A percentile compares a stretch with the other conserved stretches of the same genome.
phyloP scores from a whole-genome alignment of 371 early-diverging fungal genomes.

The Rhizopus stolonifer region DNA sequence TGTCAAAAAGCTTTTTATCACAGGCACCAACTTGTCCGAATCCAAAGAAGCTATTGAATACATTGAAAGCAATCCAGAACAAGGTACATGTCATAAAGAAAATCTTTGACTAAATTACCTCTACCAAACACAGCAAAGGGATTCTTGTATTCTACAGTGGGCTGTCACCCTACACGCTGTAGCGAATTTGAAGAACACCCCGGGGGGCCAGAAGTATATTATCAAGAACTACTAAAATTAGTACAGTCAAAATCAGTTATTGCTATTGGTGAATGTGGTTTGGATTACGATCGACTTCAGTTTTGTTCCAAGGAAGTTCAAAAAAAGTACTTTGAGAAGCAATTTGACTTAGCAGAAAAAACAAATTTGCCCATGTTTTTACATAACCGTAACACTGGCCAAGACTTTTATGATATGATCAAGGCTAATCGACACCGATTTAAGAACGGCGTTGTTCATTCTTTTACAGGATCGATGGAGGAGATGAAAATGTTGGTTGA shows the following conservation, averaged over 20 bases:
- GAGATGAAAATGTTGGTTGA: slow-evolving; percentile 73
- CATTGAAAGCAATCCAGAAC: slow-evolving; percentile 36
- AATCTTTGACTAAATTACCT: background rate
- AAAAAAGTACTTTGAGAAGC: slow-evolving; percentile 71
- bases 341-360: slow-evolving; percentile 80
- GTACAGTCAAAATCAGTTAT: slow-evolving; percentile 57
- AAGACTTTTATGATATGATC: slow-evolving; percentile 57
- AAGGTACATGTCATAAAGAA: slow-evolving; percentile 9
- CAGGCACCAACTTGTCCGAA: slow-evolving; percentile 71
- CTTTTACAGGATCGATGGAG: slow-evolving; percentile 84
- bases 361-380: slow-evolving; percentile 85
- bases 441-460: slow-evolving; percentile 91
- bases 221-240: slow-evolving; percentile 48
- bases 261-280: slow-evolving; percentile 93
- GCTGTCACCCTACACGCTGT: slow-evolving; percentile 88
- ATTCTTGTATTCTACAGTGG: slow-evolving; percentile 74
- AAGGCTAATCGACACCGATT: slow-evolving; percentile 65
- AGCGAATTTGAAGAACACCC: slow-evolving; percentile 63
- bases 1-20: slow-evolving; percentile 74
- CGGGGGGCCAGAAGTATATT: slow-evolving; percentile 65
- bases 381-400: slow-evolving; percentile 82
- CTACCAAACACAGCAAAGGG: slow-evolving; percentile 16
- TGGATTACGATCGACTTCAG: slow-evolving; percentile 89
- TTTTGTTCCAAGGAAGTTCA: slow-evolving; percentile 82
- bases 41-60: slow-evolving; percentile 60